phyloP scores from a whole-genome alignment of 2,329 filamentous ascomycete species.

The Penicillium paneum region DNA sequence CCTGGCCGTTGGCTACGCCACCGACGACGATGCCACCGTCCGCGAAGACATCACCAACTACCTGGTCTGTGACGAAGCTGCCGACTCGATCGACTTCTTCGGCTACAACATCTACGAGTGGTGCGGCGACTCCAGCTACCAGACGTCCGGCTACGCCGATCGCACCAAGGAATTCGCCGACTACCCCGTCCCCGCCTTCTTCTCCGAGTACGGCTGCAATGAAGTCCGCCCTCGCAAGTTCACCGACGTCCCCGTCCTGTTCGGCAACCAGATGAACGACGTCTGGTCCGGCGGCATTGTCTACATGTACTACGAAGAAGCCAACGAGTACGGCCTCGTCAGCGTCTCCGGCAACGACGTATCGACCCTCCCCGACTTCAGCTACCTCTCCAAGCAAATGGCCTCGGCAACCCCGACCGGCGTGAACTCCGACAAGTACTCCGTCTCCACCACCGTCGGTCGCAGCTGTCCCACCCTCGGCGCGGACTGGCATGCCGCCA shows the following conservation, averaged over 20 bases:
- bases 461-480: constrained; percentile 67
- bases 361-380: constrained; percentile 70
- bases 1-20: constrained; percentile 91
- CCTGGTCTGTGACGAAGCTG: constrained; percentile 79
- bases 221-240: constrained; percentile 68
- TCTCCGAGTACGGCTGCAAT: constrained; percentile 98
- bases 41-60: constrained; percentile 80
- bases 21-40: constrained; percentile 84
- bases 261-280: constrained; percentile 71
- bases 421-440: constrained; percentile 67
- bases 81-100: constrained; percentile 85
- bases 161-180: constrained; percentile 82
- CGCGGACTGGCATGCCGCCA: constrained; percentile 64
- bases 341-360: constrained; percentile 64
- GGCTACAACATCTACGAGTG: constrained; percentile 99
- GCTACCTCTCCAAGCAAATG: constrained; percentile 67
- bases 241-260: constrained; percentile 80
- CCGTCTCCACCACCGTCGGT: constrained; percentile 65
- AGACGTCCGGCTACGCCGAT: constrained; percentile 72
- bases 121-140: constrained; percentile 82
- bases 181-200: constrained; percentile 95
- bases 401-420: constrained; percentile 63
- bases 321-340: constrained; percentile 71
- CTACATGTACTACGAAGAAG: constrained; percentile 97
- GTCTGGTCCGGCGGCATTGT: constrained; percentile 97